These are phyloP conservation scores for Fusarium zealandicum DNA, from an alignment of 2,329 filamentous ascomycete genomes.

Conservation along the genomic window DNA sequence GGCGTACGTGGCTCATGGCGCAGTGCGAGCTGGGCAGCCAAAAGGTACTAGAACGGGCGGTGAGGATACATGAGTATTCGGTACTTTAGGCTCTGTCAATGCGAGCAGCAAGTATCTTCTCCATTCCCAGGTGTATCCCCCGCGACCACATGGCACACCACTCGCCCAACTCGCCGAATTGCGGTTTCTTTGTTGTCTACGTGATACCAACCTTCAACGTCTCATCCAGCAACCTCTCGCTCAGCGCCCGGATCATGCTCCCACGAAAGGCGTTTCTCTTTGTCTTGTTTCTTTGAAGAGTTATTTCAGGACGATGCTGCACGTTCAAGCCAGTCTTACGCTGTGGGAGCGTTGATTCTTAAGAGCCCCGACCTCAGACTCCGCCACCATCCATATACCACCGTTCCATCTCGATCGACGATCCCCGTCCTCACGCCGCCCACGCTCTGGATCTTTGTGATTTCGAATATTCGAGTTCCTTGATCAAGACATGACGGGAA, in stretches of 20 bases:
- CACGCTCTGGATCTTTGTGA: conserved; percentile 1
- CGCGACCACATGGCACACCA: conserved; percentile 32
- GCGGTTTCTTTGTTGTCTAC: conserved; percentile 29
- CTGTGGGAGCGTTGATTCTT: conserved; percentile 28
- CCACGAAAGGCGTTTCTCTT: conserved; percentile 12
- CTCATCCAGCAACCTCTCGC: conserved; percentile 3
- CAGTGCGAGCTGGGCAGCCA: conserved; percentile 10
- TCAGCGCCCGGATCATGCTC: conserved; percentile 18
- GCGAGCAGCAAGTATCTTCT: conserved; percentile 8
- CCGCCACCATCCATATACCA: conserved; percentile 29
- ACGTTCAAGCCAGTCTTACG: conserved; percentile 14
- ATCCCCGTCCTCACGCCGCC: not conserved
- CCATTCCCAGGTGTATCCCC: conserved; percentile 17
- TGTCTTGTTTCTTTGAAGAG: conserved; percentile 17
- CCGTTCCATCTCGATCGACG: conserved; percentile 4
- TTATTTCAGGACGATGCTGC: conserved; percentile 28
- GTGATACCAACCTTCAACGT: conserved; percentile 28
- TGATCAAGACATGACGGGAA: conserved; percentile 19
- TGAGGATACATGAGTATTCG: conserved; percentile 8
- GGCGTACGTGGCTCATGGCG: conserved; percentile 40
- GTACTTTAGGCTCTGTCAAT: not conserved
- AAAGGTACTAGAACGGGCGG: conserved; percentile 13
- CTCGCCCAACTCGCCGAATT: conserved; percentile 24
- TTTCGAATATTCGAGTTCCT: conserved; percentile 1
- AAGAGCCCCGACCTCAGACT: conserved; percentile 16